Base-by-base conservation (phyloP, 352 stramenopile genomes). In the Globisporangium paddicum region DNA sequence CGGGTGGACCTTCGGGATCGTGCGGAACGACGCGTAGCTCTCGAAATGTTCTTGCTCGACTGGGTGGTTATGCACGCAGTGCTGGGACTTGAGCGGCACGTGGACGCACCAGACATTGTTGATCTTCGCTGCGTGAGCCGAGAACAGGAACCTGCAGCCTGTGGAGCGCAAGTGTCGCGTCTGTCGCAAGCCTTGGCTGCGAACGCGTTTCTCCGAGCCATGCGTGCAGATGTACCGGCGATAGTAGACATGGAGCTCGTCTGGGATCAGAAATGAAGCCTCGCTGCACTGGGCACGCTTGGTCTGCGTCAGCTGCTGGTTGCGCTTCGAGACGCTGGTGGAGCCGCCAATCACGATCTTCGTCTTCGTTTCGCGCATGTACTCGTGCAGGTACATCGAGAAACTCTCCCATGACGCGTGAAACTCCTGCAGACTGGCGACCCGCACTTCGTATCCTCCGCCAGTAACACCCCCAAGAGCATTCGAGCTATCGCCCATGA, bases 281-380 rank as follows among this genome's bases (percentile, higher is more conserved):
- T 18, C 14, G 26, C 28, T 23, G 11, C 47, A 14, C 19, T 54
- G 30, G 6, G 23, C 21, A 5, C 41, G 18, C 18, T 34, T 14
- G 5, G 25, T 41, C 18, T 34, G 18, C 18, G 26, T 18, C 8
- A 54, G 41, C 16, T 25, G n/a, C 16, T 41, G 9, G 30, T 54
- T 54, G 47, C 47, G 47, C 10, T 41, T 54, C 3, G 28, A 19
- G 11, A 42, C 47, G 26, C 28, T 41, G 16, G 19, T 26, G 4
- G 47, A 40, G 14, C 32, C 47, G 28, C 47, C 34, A 30, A 54
- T 54, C 47, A 54, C 47, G 28, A 54, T 41, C 47, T 41, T 54
- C 30, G 47, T 54, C 18, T 23, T 19, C 28, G 47, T 54, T 28
- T 10, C 28, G 16, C 30, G 47, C 47, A 54, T 54, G 34, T 54